Evolutionary conservation across 2,329 filamentous ascomycete genomes (phyloP).

Genomic region (Fusarium pininemorale): DNA sequence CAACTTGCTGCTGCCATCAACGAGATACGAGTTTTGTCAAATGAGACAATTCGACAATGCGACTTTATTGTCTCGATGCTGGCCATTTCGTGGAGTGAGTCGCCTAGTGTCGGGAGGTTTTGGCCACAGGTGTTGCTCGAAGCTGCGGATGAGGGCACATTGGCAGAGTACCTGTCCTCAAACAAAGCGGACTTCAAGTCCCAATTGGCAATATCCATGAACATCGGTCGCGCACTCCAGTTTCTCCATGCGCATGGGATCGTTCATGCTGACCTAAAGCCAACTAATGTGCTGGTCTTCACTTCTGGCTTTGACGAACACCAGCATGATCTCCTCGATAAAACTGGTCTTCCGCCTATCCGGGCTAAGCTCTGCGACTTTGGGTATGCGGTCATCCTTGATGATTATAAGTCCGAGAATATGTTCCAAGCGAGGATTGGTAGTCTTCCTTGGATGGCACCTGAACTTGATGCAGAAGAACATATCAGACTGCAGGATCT

Average conservation of each 20-base stretch:
- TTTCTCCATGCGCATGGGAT: not conserved
- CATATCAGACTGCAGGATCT: not conserved
- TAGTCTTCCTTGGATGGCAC: not conserved
- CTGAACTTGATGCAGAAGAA: not conserved
- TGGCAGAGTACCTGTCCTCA: not conserved
- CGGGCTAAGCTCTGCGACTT: not conserved
- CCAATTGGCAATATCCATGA: not conserved
- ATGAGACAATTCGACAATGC: not conserved
- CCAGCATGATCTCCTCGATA: not conserved
- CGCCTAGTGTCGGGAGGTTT: not conserved
- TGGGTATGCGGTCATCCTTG: not conserved
- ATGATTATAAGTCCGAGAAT: not conserved
- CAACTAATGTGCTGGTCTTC: not conserved
- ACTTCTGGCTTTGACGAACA: not conserved
- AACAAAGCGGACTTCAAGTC: not conserved
- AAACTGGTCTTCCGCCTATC: not conserved
- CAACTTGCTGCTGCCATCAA: not conserved
- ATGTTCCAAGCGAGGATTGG: not conserved
- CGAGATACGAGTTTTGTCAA: not conserved
- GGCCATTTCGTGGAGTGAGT: not conserved
- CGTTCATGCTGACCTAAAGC: not conserved
- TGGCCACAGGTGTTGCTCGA: conserved; percentile 1
- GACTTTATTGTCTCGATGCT: not conserved
- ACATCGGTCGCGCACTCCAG: not conserved
- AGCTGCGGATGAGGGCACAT: not conserved